phyloP scores from a whole-genome alignment of 2,329 filamentous ascomycete genomes.

The Xylariaceae sp. region DNA sequence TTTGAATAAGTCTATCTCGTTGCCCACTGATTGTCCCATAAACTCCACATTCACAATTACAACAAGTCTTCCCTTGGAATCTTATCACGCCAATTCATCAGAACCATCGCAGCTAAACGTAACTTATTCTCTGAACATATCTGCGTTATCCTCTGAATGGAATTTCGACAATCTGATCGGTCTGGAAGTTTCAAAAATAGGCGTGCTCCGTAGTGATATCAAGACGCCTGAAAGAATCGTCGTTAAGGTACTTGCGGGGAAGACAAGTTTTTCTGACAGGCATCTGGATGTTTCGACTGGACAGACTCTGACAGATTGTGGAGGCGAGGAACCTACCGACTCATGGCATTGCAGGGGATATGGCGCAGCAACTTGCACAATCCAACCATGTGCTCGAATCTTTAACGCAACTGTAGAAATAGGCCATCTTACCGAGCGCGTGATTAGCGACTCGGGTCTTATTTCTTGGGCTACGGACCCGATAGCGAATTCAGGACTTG shows the following conservation, averaged over 20 bases:
- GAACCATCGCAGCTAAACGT: no score
- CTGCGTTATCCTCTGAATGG: no score
- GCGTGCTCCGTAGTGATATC: neutral
- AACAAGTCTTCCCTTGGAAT: no score
- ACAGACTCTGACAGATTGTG: neutral
- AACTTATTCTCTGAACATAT: no score
- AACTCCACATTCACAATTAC: no score
- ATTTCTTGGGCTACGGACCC: no score
- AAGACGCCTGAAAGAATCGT: neutral
- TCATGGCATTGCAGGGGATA: neutral
- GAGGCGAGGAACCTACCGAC: neutral
- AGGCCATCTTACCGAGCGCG: neutral
- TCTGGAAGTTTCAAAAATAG: neutral
- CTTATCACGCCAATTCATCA: no score
- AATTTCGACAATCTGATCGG: no score
- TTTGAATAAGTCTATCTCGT: no score
- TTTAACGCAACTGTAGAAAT: neutral
- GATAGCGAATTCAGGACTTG: no score
- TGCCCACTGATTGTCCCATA: no score
- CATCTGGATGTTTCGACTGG: neutral
- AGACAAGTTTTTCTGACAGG: neutral
- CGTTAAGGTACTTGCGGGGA: neutral
- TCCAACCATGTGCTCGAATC: neutral
- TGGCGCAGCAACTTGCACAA: neutral
- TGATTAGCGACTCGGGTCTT: neutral